Conservation (phyloP, 306 rosid species). For the Comarum palustre region DNA sequence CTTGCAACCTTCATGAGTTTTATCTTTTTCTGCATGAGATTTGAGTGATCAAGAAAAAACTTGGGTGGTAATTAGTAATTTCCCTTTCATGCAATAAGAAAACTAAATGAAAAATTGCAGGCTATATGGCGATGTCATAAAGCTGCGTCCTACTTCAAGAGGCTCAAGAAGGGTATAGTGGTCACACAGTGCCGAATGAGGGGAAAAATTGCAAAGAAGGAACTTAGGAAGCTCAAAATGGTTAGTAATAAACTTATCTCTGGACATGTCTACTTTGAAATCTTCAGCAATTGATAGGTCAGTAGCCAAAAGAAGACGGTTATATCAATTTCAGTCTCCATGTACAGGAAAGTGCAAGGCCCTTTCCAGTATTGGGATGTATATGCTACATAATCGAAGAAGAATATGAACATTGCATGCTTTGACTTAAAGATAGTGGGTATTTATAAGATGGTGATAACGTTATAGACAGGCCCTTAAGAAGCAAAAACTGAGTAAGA, state of each 20-base stretch:
- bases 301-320: not conserved
- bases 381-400: not conserved
- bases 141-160: constrained; percentile 61
- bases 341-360: not conserved
- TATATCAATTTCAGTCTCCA: not conserved
- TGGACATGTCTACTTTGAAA: not conserved
- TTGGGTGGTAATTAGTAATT: not conserved
- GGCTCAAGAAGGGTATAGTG: constrained; percentile 78
- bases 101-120: constrained; percentile 43
- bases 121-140: constrained; percentile 82
- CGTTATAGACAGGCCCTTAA: not conserved
- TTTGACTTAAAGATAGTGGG: not conserved
- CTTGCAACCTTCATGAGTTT: constrained; percentile 18
- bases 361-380: not conserved
- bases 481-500: not conserved
- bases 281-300: not conserved
- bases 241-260: constrained; percentile 32
- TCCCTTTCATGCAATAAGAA: not conserved
- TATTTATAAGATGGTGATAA: not conserved
- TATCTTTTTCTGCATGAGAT: not conserved
- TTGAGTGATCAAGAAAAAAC: not conserved
- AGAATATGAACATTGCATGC: not conserved
- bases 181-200: constrained; percentile 81
- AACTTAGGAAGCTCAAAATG: constrained; percentile 94
- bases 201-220: constrained; percentile 64